These are phyloP conservation scores for Fonsecaea monophora DNA, from an alignment of 2,329 filamentous ascomycete genomes.

Conservation along the genomic window DNA sequence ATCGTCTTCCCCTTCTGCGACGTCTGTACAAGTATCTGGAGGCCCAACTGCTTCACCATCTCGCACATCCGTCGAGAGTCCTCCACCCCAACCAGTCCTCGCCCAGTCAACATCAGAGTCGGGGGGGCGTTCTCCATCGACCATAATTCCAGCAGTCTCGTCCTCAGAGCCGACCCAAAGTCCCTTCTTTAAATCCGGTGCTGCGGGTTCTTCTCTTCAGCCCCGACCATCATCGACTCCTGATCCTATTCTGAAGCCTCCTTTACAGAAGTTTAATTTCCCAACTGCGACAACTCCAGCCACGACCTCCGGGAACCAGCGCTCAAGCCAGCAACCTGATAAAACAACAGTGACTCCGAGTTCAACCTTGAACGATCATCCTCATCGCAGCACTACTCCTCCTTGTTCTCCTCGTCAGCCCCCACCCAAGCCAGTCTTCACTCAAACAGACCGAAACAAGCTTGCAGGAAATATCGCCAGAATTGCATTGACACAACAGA, in stretches of 20 bases:
- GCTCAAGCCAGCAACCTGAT: neutral
- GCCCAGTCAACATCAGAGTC: neutral
- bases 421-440: slow-evolving; percentile 18
- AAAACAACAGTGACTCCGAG: slow-evolving; percentile 2
- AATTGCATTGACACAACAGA: slow-evolving; percentile 30
- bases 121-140: neutral
- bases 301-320: neutral
- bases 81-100: neutral
- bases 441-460: slow-evolving; percentile 18
- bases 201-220: neutral
- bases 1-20: neutral
- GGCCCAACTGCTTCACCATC: neutral
- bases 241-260: slow-evolving; percentile 7
- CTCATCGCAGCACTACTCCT: slow-evolving; percentile 26
- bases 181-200: slow-evolving; percentile 9
- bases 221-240: slow-evolving; percentile 1
- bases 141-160: slow-evolving; percentile 7
- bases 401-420: slow-evolving; percentile 21
- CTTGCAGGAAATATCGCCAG: slow-evolving; percentile 27
- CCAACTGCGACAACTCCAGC: neutral
- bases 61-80: neutral
- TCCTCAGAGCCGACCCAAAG: neutral
- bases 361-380: slow-evolving; percentile 4
- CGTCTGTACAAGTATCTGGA: neutral
- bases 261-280: slow-evolving; percentile 9